These are phyloP conservation scores for Penicillium hesseltinei DNA, from an alignment of 2,329 filamentous ascomycete species.

Conservation along the genomic window DNA sequence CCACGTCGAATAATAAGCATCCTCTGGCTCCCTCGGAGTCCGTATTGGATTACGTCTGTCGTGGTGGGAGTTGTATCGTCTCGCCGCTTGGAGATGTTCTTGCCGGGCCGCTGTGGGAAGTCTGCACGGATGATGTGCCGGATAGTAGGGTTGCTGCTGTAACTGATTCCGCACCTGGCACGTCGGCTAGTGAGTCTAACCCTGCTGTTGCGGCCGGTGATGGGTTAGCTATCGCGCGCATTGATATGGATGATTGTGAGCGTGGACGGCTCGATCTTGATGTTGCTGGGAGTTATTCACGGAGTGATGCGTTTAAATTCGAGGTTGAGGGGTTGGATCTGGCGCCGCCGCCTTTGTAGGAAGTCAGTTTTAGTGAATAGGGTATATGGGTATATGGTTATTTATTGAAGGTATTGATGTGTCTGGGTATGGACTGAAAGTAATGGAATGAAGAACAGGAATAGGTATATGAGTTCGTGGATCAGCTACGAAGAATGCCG, in stretches of 20 bases:
- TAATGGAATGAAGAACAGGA: not conserved
- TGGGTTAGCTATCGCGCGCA: slow-evolving; percentile 65
- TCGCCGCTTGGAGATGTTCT: slow-evolving; percentile 74
- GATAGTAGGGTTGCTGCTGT: slow-evolving; percentile 24
- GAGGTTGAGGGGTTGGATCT: slow-evolving; percentile 60
- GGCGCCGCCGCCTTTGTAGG: slow-evolving; percentile 52
- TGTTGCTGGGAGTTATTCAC: slow-evolving; percentile 78
- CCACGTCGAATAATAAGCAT: not conserved
- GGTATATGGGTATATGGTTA: not conserved
- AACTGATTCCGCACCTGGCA: slow-evolving; percentile 39
- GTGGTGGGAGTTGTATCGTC: slow-evolving; percentile 82
- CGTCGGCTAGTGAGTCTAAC: not conserved
- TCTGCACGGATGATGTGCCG: slow-evolving; percentile 32
- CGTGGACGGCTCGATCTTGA: slow-evolving; percentile 79
- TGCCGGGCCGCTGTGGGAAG: slow-evolving; percentile 78
- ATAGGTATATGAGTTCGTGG: not conserved
- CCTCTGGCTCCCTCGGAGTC: slow-evolving; percentile 15
- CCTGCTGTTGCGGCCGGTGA: slow-evolving; percentile 15
- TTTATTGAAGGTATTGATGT: not conserved
- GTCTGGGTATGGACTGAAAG: not conserved
- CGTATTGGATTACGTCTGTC: slow-evolving; percentile 54
- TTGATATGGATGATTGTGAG: slow-evolving; percentile 85
- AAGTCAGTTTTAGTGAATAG: not conserved
- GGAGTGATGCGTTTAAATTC: slow-evolving; percentile 63
- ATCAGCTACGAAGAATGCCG: not conserved